phyloP scores from a whole-genome alignment of 2,329 filamentous ascomycete species.

The Ceratocystis variospora region DNA sequence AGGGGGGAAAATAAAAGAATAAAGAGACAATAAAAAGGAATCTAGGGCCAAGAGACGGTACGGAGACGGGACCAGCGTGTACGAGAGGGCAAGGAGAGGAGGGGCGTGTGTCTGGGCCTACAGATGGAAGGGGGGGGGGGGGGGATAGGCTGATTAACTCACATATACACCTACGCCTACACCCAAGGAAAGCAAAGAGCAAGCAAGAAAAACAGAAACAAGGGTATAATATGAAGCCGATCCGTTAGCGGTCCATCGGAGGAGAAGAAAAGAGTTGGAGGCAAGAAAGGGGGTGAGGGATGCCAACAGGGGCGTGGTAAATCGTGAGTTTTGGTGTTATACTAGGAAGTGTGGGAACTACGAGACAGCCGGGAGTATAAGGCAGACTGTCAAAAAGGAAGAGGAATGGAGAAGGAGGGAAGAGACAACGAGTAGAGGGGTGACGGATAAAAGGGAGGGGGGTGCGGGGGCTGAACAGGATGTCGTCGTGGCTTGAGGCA shows the following conservation, averaged over 20 bases:
- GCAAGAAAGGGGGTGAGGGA: no score
- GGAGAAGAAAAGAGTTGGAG: background rate
- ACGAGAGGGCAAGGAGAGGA: background rate
- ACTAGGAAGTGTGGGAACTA: background rate
- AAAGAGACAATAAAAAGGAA: no score
- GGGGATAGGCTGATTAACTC: no score
- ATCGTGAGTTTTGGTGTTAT: background rate
- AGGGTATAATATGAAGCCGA: slow-evolving; percentile 1
- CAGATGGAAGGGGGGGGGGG: no score
- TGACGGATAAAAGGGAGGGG: background rate
- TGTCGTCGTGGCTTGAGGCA: background rate
- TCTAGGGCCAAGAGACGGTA: background rate
- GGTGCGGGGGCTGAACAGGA: background rate
- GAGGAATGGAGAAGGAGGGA: background rate
- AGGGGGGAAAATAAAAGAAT: background rate
- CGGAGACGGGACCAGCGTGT: background rate
- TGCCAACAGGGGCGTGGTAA: no score
- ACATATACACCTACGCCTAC: no score
- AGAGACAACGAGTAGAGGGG: background rate
- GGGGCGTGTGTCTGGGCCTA: background rate
- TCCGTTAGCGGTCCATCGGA: background rate
- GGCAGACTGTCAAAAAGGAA: background rate
- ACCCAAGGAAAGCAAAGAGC: background rate
- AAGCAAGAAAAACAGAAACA: background rate
- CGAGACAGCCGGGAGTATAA: background rate